Percentiles rank a stretch among this genome's conserved stretches.
These are phyloP conservation scores for Parsonsia alboflavescens DNA, from an alignment of 257 asterid species.

Conservation along the genomic window DNA sequence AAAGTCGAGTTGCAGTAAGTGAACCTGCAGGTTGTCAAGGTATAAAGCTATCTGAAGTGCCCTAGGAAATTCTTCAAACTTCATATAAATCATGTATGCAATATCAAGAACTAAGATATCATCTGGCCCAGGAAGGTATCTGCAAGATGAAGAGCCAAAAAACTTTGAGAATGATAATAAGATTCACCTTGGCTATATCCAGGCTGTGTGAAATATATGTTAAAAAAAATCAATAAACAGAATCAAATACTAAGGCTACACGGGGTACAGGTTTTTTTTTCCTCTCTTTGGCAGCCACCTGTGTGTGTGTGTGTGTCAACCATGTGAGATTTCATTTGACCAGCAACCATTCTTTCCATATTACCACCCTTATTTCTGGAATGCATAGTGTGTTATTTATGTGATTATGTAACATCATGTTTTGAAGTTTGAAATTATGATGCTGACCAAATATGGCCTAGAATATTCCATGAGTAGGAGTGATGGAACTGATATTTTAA, in stretches of 20 bases:
- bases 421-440: neutral
- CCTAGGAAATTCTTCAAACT: slow-evolving; percentile 68
- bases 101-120: slow-evolving; percentile 74
- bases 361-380: too few species aligned
- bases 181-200: neutral
- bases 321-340: too few species aligned
- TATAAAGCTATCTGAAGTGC: slow-evolving; percentile 75
- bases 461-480: neutral
- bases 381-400: too few species aligned
- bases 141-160: slow-evolving; percentile 22
- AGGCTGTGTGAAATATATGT: too few species aligned
- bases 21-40: slow-evolving; percentile 78
- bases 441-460: neutral
- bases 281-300: too few species aligned
- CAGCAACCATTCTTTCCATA: too few species aligned
- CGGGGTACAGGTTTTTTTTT: too few species aligned
- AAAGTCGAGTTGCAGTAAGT: slow-evolving; percentile 21
- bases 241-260: too few species aligned
- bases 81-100: slow-evolving; percentile 74
- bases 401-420: neutral
- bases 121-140: slow-evolving; percentile 93
- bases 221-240: too few species aligned
- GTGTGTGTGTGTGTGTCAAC: too few species aligned
- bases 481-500: neutral
- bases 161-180: neutral